Conservation (phyloP, 352 stramenopile genomes). For the Peronospora farinosa region DNA sequence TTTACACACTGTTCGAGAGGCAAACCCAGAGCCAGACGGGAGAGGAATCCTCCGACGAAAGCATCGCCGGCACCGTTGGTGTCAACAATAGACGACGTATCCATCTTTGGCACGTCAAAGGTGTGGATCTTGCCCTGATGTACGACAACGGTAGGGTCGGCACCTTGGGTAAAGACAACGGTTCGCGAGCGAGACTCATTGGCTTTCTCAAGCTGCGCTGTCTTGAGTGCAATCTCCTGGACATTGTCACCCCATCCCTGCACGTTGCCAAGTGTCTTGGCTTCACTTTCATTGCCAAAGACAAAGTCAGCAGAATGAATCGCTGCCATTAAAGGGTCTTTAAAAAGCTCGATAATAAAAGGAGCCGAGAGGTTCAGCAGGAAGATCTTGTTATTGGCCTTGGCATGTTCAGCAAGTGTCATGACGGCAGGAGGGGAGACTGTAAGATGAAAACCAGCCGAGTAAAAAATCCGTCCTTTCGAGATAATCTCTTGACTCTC, state of each 20-base stretch:
- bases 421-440: slow-evolving; percentile 93
- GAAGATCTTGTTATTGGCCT: slow-evolving; percentile 92
- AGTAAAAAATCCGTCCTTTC: slow-evolving; percentile 95
- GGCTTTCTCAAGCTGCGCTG: slow-evolving; percentile 91
- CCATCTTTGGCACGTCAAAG: slow-evolving; percentile 89
- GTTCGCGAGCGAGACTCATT: slow-evolving; percentile 85
- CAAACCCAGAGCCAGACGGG: slow-evolving; percentile 83
- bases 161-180: slow-evolving; percentile 98
- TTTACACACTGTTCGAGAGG: slow-evolving; percentile 92
- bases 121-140: slow-evolving; percentile 88
- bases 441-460: slow-evolving; percentile 97
- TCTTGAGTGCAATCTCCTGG: slow-evolving; percentile 88
- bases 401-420: slow-evolving; percentile 89
- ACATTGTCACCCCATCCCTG: slow-evolving; percentile 88
- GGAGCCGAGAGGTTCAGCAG: slow-evolving; percentile 96
- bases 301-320: slow-evolving; percentile 97
- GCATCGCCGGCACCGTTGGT: slow-evolving; percentile 98
- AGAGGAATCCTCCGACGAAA: slow-evolving; percentile 98
- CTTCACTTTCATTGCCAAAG: slow-evolving; percentile 99
- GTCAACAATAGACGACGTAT: slow-evolving; percentile 92
- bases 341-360: slow-evolving; percentile 98
- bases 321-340: slow-evolving; percentile 90
- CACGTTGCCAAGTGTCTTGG: slow-evolving; percentile 89
- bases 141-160: slow-evolving; percentile 94
- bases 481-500: slow-evolving; percentile 92